Evolutionary conservation across 192 early-diverging fungal genomes (phyloP), one percentile per base, ranked within the genome.

Genomic region (Rhizophagus prolifer): DNA sequence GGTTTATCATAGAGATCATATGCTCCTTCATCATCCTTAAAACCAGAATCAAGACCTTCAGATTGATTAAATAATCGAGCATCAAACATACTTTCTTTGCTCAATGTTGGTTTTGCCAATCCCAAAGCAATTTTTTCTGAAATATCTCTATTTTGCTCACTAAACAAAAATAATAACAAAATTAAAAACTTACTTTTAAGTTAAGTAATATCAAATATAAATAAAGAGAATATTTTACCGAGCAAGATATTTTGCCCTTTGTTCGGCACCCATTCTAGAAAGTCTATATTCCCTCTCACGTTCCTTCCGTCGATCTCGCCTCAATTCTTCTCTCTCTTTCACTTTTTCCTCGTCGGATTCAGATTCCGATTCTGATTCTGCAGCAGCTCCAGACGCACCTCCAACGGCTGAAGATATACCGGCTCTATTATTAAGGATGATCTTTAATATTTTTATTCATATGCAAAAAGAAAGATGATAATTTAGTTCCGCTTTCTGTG

Each of bases 91-190:
- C 93, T 91, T 65, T 99, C 98, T 81, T 92, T 92, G 50, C 92
- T 90, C 36, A 88, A 79, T 4, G 98, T 91, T 9, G 96, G 98
- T 74, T 97, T 94, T 28, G 96, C 97, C 70, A 98, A 83, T 26
- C 98, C 98, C 65, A 99, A 87, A 0, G 98, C 98, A 69, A 99
- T 94, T 82, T 97, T 98, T 85, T 99, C 98, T 0, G 97, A 98
- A 70, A 99, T 95, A 86, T 99, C 98, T 80, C 98, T 91, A 3
- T 91, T 90, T 79, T 93, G 88, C 34, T 87, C 80, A 41, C 92
- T 94, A 81, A 28, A 60, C 41, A 63, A 46, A 58, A 9, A 9
- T 63, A 16, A 41, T 73, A 30, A 66, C 26, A 60, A 4, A 50
- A 9, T 58, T 26, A 25, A 26, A n/a, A 62, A 62, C 1, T 25